Conservation (phyloP, 441 rosid genomes). For the Bocquillonia castaneifolia region DNA sequence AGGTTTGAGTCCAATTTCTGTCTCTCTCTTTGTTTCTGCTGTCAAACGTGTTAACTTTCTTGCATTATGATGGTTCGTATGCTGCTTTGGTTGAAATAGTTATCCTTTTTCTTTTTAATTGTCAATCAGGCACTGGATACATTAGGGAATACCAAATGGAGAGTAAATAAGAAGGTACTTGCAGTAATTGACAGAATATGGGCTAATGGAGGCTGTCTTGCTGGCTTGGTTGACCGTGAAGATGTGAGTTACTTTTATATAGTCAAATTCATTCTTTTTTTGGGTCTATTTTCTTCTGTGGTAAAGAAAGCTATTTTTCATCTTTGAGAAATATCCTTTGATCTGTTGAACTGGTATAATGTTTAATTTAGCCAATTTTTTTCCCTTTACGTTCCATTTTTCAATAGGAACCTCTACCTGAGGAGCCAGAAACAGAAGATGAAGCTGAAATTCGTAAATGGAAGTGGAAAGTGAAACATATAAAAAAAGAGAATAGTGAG, state of each 20-base stretch:
- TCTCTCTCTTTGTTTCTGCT: conserved; percentile 3
- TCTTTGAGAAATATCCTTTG: not conserved
- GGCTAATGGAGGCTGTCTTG: conserved; percentile 81
- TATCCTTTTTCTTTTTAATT: conserved; percentile 3
- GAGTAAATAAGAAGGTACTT: conserved; percentile 74
- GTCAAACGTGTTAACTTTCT: not conserved
- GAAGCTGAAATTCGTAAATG: conserved; percentile 55
- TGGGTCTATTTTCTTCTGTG: not conserved
- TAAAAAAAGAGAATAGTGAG: conserved; percentile 70
- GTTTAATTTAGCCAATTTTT: not conserved
- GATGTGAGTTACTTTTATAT: conserved; percentile 52
- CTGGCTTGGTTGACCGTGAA: conserved; percentile 82
- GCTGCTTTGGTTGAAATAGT: conserved; percentile 20
- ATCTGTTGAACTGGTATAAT: not conserved
- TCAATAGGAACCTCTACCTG: conserved; percentile 68
- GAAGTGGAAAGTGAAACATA: conserved; percentile 70
- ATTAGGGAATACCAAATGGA: conserved; percentile 93
- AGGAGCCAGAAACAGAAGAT: conserved; percentile 70
- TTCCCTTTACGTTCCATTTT: conserved; percentile 20
- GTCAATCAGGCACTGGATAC: conserved; percentile 83
- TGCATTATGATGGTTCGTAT: conserved; percentile 9
- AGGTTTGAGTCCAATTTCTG: conserved; percentile 48
- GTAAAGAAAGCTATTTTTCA: not conserved
- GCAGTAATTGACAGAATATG: conserved; percentile 84
- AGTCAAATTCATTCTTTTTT: conserved; percentile 11